A percentile compares a stretch with the other conserved stretches of the same genome.
Conservation (phyloP, 768 basidiomycete species). For the Podaxis sp. region DNA sequence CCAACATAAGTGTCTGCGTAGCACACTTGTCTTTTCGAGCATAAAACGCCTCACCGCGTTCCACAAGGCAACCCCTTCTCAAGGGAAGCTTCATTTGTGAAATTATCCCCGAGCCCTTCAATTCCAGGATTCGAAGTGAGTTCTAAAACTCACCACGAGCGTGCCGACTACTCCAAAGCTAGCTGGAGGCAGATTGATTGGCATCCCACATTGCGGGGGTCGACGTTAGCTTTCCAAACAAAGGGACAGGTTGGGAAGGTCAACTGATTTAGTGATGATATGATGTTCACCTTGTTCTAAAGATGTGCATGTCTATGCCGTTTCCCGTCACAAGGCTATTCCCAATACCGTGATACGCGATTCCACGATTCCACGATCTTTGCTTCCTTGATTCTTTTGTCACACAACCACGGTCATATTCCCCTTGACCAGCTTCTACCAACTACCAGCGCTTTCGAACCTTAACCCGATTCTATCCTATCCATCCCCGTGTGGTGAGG, state of each 20-base stretch:
- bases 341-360: not conserved
- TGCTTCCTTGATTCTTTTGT: not conserved
- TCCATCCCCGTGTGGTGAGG: slow-evolving; percentile 3
- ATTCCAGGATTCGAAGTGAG: not conserved
- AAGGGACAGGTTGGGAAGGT: not conserved
- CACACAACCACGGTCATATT: not conserved
- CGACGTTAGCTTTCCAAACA: not conserved
- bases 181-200: not conserved
- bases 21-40: no score
- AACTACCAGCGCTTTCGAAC: not conserved
- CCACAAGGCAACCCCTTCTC: not conserved
- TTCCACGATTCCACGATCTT: not conserved
- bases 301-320: not conserved
- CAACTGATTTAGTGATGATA: not conserved
- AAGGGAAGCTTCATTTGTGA: not conserved
- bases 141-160: not conserved
- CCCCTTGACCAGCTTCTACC: not conserved
- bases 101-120: not conserved
- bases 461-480: not conserved
- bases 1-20: not conserved
- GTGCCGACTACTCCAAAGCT: not conserved
- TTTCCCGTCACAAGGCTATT: not conserved
- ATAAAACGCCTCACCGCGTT: not conserved
- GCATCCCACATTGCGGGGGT: not conserved
- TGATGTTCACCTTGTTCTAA: not conserved